Base-by-base conservation (phyloP, 2,329 filamentous ascomycete species). In the Exserohilum turcica region DNA sequence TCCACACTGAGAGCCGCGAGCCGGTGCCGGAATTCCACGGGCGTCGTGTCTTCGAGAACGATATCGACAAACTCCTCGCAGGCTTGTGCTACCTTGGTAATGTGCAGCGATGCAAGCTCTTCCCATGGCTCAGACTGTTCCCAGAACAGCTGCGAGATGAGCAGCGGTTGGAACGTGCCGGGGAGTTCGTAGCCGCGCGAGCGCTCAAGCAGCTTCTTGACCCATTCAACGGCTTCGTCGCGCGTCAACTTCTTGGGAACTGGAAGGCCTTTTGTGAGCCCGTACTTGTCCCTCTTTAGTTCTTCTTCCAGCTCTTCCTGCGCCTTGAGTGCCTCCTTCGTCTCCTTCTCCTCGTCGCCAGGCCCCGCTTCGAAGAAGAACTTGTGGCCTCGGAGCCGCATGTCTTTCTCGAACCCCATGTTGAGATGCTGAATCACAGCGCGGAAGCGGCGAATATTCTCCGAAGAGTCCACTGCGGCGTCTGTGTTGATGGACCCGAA, bases 71-170 rank as follows among this genome's bases (percentile, higher is more conserved):
- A 78, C 3, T 59, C 50, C 28, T 65, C 61, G 36, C 74, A 73
- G 0, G 65, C 60, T 0, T 58, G 40, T 32, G 73, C 67, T 29
- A 82, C 67, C 0, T 54, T 67, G 3, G 69, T 57, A 33, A 80
- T 69, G 47, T 80, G 77, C 0, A 56, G 37, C 2, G 37, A 48
- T 2, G 70, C 74, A 3, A 81, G 76, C 0, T 50, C 27, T 36
- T 77, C 67, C 86, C 85, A 89, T 0, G 79, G 80, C 6, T 60
- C 48, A 0, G 80, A 84, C 52, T 89, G 85, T 39, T 86, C 79
- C 16, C 73, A 73, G 63, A 89, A 89, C 0, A 90, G 66, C 18
- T 87, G 81, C 0, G 75, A 74, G 0, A 89, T 78, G 8, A 88
- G 73, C 47, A 84, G 65, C 0, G 85, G 81, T 54, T 86, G 86